Evolutionary conservation across 2,329 filamentous ascomycete genomes (phyloP).

Genomic region (Venturia effusa): DNA sequence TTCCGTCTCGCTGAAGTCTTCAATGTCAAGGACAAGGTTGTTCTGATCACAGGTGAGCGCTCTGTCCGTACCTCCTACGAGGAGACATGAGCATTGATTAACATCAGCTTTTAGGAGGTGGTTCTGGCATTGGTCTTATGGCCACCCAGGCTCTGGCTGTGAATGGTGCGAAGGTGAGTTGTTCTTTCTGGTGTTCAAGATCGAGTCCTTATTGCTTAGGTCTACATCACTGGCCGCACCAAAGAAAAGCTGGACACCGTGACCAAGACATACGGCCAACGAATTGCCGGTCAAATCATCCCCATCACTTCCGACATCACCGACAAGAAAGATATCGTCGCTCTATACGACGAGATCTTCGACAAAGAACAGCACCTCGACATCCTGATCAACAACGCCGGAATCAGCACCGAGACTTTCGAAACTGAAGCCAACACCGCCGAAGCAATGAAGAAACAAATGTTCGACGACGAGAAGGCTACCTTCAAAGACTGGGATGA

Average conservation of each 20-base stretch:
- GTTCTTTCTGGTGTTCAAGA: neutral
- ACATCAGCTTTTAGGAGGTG: constrained; percentile 28
- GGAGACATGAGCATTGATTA: constrained; percentile 1
- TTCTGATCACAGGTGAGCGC: constrained; percentile 11
- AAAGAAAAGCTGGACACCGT: constrained; percentile 38
- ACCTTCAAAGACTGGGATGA: constrained; percentile 35
- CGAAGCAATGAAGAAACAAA: constrained; percentile 33
- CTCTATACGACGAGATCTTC: constrained; percentile 32
- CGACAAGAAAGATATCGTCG: constrained; percentile 27
- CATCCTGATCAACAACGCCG: constrained; percentile 38
- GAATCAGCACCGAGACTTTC: constrained; percentile 30
- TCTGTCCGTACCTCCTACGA: neutral
- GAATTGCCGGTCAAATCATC: constrained; percentile 35
- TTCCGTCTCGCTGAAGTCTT: constrained; percentile 17
- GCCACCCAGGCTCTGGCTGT: constrained; percentile 34
- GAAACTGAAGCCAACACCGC: constrained; percentile 27
- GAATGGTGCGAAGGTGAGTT: constrained; percentile 30
- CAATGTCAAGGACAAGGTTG: constrained; percentile 28
- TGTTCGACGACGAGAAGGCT: constrained; percentile 31
- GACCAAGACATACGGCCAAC: constrained; percentile 31
- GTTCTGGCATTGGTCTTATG: constrained; percentile 38
- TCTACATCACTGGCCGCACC: constrained; percentile 38
- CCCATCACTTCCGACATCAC: constrained; percentile 34
- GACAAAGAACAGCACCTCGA: constrained; percentile 33
- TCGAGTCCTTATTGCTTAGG: neutral